These are phyloP conservation scores for Marchantia polymorpha DNA, from an alignment of 225 moss, liverwort and hornwort species.

Conservation along the genomic window DNA sequence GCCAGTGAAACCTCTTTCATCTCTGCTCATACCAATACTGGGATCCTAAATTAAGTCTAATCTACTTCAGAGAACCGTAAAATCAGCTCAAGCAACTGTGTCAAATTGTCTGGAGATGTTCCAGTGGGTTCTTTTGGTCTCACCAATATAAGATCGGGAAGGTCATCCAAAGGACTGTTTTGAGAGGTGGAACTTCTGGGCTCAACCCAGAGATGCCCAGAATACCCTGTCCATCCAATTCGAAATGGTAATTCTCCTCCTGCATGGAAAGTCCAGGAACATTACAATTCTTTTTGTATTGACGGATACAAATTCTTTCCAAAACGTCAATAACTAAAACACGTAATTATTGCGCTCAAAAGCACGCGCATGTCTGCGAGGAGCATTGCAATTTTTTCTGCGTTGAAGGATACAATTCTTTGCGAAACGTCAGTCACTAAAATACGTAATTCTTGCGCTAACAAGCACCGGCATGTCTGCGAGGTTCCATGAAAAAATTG, in stretches of 20 bases:
- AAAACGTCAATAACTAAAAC: no score
- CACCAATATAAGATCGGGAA: constrained; percentile 80
- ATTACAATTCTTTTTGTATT: no score
- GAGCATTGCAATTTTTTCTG: no score
- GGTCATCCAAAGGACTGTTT: constrained; percentile 49
- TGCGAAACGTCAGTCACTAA: no score
- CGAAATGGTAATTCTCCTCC: constrained; percentile 77
- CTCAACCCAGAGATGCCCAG: constrained; percentile 68
- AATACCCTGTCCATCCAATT: constrained; percentile 63
- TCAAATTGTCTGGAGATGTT: background rate
- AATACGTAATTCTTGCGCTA: no score
- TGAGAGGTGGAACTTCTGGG: constrained; percentile 52
- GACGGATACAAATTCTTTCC: no score
- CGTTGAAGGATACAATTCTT: no score
- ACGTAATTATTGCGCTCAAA: no score
- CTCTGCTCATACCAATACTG: background rate
- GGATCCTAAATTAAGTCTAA: background rate
- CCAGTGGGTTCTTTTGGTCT: constrained; percentile 14
- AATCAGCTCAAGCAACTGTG: background rate
- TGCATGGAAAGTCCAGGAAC: background rate
- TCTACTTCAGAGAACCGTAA: background rate
- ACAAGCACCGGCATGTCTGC: no score
- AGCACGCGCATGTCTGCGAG: no score
- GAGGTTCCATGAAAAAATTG: no score
- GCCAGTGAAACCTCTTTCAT: background rate